Base-by-base conservation (phyloP, 2,329 filamentous ascomycete species). In the Diaporthe citriasiana region DNA sequence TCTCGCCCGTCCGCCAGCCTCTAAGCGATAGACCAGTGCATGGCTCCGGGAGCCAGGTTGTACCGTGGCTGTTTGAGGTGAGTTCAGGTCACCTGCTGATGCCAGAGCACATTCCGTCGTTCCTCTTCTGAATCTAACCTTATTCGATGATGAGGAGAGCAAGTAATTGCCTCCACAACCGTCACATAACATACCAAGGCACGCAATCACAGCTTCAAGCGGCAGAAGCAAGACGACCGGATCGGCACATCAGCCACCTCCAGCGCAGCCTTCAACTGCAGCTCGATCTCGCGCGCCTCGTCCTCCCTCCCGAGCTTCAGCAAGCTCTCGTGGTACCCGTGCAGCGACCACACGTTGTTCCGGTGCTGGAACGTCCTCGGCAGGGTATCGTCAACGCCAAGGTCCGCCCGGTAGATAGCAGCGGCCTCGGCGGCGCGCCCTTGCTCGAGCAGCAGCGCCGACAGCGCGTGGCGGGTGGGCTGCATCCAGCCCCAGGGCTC, bases 401-500 rank as follows among this genome's bases (percentile, higher is more conserved):
- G 80, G 77, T 93, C 91, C 0, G 89, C 90, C 27, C 82, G 83
- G 76, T 93, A 94, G 1, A 91, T 87, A 0, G 79, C 84, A 2
- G 86, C 82, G 0, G 92, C 91, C 65, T 92, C 84, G 33, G 88
- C 85, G 0, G 89, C 83, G n/a, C 83, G 83, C 0, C 88, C 90
- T 78, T 93, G 92, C 79, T 95, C 93, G 17, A 94, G 84, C 40
- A 94, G 80, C 4, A 95, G 84, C 0, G 93, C 93, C 1, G 91
- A 93, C 68, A 92, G 92, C 0, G 93, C 93, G 80, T 95, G 93
- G 4, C 92, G 85, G 0, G 90, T 89, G 0, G 93, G 93, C 79
- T 93, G 91, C 92, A 95, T 94, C 93, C 93, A 95, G 0, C 91
- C 92, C 93, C 93, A 94, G 0, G 93, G 93, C 79, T 95, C 93